A percentile compares a stretch with the other conserved stretches of the same genome.
phyloP scores from a whole-genome alignment of 441 rosid species.

The Cnidoscolus chayamansa region DNA sequence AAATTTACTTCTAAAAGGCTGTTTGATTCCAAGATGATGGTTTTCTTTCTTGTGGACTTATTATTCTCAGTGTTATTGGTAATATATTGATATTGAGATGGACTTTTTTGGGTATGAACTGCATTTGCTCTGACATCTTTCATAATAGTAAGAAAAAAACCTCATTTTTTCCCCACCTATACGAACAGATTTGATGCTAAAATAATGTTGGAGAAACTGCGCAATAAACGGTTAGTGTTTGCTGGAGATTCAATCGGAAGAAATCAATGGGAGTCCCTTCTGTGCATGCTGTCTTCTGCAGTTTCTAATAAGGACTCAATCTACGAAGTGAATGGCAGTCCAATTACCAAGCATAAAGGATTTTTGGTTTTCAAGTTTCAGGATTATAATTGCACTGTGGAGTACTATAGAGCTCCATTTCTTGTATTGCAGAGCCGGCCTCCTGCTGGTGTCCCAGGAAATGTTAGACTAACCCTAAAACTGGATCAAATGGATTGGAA shows the following conservation, averaged over 20 bases:
- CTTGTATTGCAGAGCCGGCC: slow-evolving; percentile 78
- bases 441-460: slow-evolving; percentile 51
- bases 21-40: background rate
- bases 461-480: slow-evolving; percentile 62
- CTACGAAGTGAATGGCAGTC: slow-evolving; percentile 76
- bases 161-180: background rate
- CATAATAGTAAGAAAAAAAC: background rate
- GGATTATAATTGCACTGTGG: slow-evolving; percentile 83
- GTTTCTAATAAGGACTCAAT: slow-evolving; percentile 53
- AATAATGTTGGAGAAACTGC: slow-evolving; percentile 72
- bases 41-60: too few species aligned
- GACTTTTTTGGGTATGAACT: background rate
- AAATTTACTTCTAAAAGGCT: background rate
- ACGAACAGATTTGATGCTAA: slow-evolving; percentile 63
- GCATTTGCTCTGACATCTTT: background rate
- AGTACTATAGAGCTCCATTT: slow-evolving; percentile 88
- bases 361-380: slow-evolving; percentile 74
- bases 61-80: background rate
- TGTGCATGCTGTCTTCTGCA: slow-evolving; percentile 77
- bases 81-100: background rate
- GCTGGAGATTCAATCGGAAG: slow-evolving; percentile 93
- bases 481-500: slow-evolving; percentile 87
- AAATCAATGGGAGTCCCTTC: slow-evolving; percentile 92
- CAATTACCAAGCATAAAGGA: slow-evolving; percentile 93
- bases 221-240: slow-evolving; percentile 65